A percentile compares a stretch with the other conserved stretches of the same genome.
Conservation (phyloP, 2,329 filamentous ascomycete species). For the Xylogone sp. region DNA sequence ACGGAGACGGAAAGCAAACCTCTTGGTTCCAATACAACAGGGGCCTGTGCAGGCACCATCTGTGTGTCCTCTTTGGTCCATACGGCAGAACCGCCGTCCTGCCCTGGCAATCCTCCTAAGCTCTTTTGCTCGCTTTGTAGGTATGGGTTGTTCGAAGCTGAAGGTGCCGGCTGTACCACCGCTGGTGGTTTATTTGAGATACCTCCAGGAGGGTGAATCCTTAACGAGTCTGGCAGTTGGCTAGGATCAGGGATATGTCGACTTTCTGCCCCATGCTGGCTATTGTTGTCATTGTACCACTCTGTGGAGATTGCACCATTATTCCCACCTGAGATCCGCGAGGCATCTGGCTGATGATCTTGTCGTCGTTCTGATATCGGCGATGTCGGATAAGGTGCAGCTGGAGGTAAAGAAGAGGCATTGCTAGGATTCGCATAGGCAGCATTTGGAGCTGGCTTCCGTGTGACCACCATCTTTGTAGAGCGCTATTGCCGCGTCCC, state of each 20-base stretch:
- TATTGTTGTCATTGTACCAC: not conserved
- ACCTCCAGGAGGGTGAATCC: slow-evolving; percentile 18
- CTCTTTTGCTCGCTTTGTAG: slow-evolving; percentile 15
- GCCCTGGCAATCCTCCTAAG: slow-evolving; percentile 11
- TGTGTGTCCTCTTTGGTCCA: slow-evolving; percentile 18
- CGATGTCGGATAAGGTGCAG: not conserved
- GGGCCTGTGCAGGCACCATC: slow-evolving; percentile 8
- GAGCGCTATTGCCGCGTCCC: not conserved
- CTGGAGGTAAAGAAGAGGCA: not conserved
- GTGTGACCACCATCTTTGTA: not conserved
- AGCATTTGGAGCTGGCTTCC: not conserved
- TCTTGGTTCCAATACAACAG: slow-evolving; percentile 13
- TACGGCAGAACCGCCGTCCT: slow-evolving; percentile 23
- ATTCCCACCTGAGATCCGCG: not conserved
- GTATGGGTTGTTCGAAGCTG: slow-evolving; percentile 28
- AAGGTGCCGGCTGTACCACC: slow-evolving; percentile 14
- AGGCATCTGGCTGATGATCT: not conserved
- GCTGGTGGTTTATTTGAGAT: slow-evolving; percentile 9
- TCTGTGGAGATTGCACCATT: not conserved
- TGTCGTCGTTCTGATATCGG: not conserved
- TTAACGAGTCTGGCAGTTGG: slow-evolving; percentile 22
- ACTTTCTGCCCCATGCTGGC: not conserved
- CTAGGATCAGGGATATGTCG: not conserved
- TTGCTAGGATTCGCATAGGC: not conserved
- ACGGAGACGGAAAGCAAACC: slow-evolving; percentile 7